Percentiles rank a stretch among this genome's conserved stretches.
Conservation (phyloP, 257 asterid genomes). For the Fraxinus americana region DNA sequence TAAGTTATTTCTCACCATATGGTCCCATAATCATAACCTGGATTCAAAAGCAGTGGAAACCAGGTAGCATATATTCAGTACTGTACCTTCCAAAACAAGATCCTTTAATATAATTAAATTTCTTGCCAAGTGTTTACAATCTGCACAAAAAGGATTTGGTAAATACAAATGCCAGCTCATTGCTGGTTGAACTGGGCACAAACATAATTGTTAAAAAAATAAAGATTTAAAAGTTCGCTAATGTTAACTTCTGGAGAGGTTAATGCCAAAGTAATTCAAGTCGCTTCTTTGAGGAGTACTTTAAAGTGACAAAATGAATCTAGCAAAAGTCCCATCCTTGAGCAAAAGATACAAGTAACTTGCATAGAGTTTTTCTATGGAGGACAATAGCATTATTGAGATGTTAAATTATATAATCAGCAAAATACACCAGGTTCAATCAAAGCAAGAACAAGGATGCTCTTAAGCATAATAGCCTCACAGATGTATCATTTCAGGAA, state of each 20-base stretch:
- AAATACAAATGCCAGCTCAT: conserved; percentile 50
- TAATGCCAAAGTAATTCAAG: conserved; percentile 17
- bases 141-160: conserved; percentile 72
- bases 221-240: background rate
- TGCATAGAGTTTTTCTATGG: conserved; percentile 12
- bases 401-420: too few relatives aligned
- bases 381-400: too few relatives aligned
- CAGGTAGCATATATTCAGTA: conserved; percentile 33
- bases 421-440: conserved; percentile 2
- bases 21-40: conserved; percentile 35
- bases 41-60: conserved; percentile 37
- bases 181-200: conserved; percentile 40
- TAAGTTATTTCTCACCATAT: conserved; percentile 44
- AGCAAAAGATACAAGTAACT: background rate
- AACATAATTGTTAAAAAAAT: conserved; percentile 17
- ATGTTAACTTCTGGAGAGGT: conserved; percentile 15
- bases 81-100: conserved; percentile 43
- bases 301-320: conserved; percentile 30
- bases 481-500: conserved; percentile 18
- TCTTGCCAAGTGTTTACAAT: conserved; percentile 51
- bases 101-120: conserved; percentile 39
- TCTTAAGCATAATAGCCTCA: background rate
- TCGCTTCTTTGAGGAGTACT: conserved; percentile 9
- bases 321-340: conserved; percentile 10
- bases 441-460: conserved; percentile 26